phyloP scores from a whole-genome alignment of 305 asterid genomes.

The Plantago lanceolata region DNA sequence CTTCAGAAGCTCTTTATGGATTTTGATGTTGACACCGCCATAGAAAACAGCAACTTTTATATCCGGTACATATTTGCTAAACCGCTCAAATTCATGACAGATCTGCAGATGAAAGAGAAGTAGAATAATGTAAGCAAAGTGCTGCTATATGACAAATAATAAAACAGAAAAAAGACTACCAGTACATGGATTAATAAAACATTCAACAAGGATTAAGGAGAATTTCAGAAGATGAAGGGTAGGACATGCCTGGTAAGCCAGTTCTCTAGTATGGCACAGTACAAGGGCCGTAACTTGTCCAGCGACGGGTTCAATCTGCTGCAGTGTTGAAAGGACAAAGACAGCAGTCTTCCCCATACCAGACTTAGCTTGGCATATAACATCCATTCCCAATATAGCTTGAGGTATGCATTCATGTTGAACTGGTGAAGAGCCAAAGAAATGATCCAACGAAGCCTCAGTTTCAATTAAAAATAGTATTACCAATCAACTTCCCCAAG shows the following conservation, averaged over 20 bases:
- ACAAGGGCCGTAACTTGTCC: slow-evolving; percentile 95
- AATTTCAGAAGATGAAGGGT: not conserved
- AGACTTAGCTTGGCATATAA: slow-evolving; percentile 91
- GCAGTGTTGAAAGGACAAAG: slow-evolving; percentile 81
- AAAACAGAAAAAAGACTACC: not conserved
- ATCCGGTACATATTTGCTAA: slow-evolving; percentile 66
- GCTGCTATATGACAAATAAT: not conserved
- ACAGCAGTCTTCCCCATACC: slow-evolving; percentile 99
- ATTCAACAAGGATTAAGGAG: no score
- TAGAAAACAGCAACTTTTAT: slow-evolving; percentile 79
- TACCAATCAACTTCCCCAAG: slow-evolving; percentile 77
- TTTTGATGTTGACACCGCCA: slow-evolving; percentile 79
- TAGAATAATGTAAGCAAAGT: slow-evolving; percentile 17
- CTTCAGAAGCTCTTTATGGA: slow-evolving; percentile 78
- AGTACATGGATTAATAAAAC: not conserved
- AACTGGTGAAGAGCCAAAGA: slow-evolving; percentile 83
- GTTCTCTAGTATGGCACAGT: slow-evolving; percentile 81
- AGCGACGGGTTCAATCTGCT: slow-evolving; percentile 82
- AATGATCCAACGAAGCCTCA: slow-evolving; percentile 79
- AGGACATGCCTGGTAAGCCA: slow-evolving; percentile 76
- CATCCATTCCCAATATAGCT: slow-evolving; percentile 96
- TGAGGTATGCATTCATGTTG: slow-evolving; percentile 98
- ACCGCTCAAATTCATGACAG: slow-evolving; percentile 74
- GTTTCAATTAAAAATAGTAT: slow-evolving; percentile 68
- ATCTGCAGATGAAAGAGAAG: slow-evolving; percentile 44